These are phyloP conservation scores for Yamadazyma triangularis DNA, from an alignment of 1,139 yeast species.

Conservation along the genomic window DNA sequence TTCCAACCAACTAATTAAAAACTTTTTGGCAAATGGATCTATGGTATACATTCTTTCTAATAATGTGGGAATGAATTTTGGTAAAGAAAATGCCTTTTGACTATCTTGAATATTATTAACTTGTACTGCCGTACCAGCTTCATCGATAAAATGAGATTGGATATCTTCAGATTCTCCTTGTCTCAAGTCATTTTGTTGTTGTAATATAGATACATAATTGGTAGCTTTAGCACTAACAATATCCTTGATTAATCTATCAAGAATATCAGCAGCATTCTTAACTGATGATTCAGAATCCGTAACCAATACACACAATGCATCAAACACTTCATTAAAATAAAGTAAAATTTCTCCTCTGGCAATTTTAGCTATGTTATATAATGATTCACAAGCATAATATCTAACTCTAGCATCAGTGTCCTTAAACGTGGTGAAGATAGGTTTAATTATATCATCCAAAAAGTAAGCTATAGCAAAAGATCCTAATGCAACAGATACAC, in stretches of 20 bases:
- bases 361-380: slow-evolving; percentile 94
- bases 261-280: slow-evolving; percentile 91
- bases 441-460: slow-evolving; percentile 82
- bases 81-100: slow-evolving; percentile 75
- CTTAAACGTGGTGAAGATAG: slow-evolving; percentile 92
- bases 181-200: slow-evolving; percentile 38
- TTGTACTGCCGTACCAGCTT: slow-evolving; percentile 53
- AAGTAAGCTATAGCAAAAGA: slow-evolving; percentile 54
- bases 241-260: slow-evolving; percentile 88
- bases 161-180: background rate
- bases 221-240: slow-evolving; percentile 95
- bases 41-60: slow-evolving; percentile 89
- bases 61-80: slow-evolving; percentile 83
- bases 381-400: slow-evolving; percentile 94
- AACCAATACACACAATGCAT: slow-evolving; percentile 82
- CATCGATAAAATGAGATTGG: slow-evolving; percentile 43
- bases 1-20: slow-evolving; percentile 89
- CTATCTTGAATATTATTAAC: slow-evolving; percentile 59
- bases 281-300: slow-evolving; percentile 92
- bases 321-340: slow-evolving; percentile 92
- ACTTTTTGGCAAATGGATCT: slow-evolving; percentile 89
- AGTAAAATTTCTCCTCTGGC: slow-evolving; percentile 91
- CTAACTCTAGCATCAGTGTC: slow-evolving; percentile 96
- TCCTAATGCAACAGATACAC: slow-evolving; percentile 47
- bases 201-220: slow-evolving; percentile 78